Base-by-base conservation (phyloP, 2,329 filamentous ascomycete species). In the Apiospora saccharicola region DNA sequence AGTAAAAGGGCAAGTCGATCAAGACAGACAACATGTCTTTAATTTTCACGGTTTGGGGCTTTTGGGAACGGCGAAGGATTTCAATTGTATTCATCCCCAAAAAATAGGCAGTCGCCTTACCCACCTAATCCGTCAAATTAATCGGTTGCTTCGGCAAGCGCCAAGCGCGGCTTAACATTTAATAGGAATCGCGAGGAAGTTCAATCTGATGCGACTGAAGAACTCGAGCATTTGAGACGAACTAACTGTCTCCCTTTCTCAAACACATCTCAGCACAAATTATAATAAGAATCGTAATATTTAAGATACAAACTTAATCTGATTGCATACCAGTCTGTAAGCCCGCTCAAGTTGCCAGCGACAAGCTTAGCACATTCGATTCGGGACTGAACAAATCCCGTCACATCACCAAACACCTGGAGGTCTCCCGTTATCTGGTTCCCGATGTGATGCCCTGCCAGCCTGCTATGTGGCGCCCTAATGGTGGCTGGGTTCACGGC, bases 71-170 rank as follows among this genome's bases (percentile, higher is more conserved):
- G 53, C 37, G 19, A 37, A 64, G 57, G 19, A 37, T n/a, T 22
- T n/a, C 16, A 12, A 64, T 1, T 41, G 19, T 7, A 34, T 64
- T 24, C 19, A 64, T 10, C n/a, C 19, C 16, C 26, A 7, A 19
- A 37, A 41, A 41, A 37, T 12, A 12, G 19, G 19, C 22, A 37
- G 6, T 37, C 30, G n/a, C 57, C 57, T 41, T 41, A 64, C 53
- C 53, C 30, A 37, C 30, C 53, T n/a, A 61, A 34, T 30, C 26
- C 37, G 51, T 6, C 51, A 53, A 53, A 14, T 53, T 24, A 34
- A 34, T 14, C 26, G 51, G 51, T 30, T 61, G 53, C 53, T 61
- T 30, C 53, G 53, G 53, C 53, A 61, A 61, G 53, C 53, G 53
- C 30, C 53, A 61, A 61, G 53, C 30, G 53, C 53, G 53, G 53